These are phyloP conservation scores for Picocystis salinarum DNA, from an alignment of 139 green algal genomes.

Conservation along the genomic window DNA sequence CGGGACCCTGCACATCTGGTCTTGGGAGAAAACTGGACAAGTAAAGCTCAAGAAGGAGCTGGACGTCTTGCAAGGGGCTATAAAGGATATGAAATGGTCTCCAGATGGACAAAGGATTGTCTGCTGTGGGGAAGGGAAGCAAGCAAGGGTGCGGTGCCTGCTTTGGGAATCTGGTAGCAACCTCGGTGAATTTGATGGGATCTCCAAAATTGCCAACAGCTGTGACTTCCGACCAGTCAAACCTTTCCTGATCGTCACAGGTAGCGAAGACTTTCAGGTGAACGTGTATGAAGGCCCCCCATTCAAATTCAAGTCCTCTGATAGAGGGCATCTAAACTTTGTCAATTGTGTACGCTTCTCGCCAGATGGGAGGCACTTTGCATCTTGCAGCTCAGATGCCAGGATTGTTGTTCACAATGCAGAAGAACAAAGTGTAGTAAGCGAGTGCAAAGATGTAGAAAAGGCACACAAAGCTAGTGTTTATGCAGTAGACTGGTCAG, in stretches of 20 bases:
- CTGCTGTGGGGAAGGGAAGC: constrained; percentile 13
- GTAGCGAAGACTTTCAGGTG: constrained; percentile 18
- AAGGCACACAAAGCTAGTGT: too few relatives aligned
- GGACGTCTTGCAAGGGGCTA: constrained; percentile 10
- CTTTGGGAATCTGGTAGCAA: constrained; percentile 10
- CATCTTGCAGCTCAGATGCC: constrained; percentile 16
- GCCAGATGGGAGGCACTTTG: constrained; percentile 18
- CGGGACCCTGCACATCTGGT: constrained; percentile 19
- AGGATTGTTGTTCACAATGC: too few relatives aligned
- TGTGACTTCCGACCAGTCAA: constrained; percentile 15
- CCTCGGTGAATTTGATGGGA: constrained; percentile 22
- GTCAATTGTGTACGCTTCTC: constrained; percentile 30
- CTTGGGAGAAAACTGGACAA: constrained; percentile 1
- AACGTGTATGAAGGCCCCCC: constrained; percentile 31
- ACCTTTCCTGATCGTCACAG: constrained; percentile 24
- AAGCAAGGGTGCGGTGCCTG: constrained; percentile 5
- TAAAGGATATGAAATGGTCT: constrained; percentile 24
- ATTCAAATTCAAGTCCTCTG: constrained; percentile 18
- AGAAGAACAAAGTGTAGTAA: too few relatives aligned
- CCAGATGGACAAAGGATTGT: constrained; percentile 24
- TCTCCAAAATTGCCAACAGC: constrained; percentile 21
- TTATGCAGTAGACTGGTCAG: too few relatives aligned
- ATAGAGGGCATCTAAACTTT: constrained; percentile 24
- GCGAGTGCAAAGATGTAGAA: too few relatives aligned
- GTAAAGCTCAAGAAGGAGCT: constrained; percentile 22